These are phyloP conservation scores for Colletotrichum navitas DNA, from an alignment of 2,329 filamentous ascomycete genomes.

Conservation along the genomic window DNA sequence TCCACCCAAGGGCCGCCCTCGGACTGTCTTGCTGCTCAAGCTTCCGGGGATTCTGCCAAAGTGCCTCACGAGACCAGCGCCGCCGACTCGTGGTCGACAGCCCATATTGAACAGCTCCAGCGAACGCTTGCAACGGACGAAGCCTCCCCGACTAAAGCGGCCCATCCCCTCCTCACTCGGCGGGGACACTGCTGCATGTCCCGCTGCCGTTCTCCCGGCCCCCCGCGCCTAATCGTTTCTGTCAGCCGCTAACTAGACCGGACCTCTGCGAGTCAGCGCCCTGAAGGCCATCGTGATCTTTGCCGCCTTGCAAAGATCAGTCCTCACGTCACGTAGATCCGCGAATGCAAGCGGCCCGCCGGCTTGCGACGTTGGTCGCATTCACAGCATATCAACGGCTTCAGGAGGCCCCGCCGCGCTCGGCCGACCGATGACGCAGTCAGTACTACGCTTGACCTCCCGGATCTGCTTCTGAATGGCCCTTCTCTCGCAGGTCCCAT, in stretches of 20 bases:
- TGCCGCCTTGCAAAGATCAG: too few species aligned
- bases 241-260: background rate
- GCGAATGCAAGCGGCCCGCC: slow-evolving; percentile 17
- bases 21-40: slow-evolving; percentile 9
- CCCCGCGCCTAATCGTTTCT: slow-evolving; percentile 12
- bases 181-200: background rate
- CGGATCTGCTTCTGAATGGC: background rate
- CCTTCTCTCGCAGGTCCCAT: slow-evolving; percentile 1
- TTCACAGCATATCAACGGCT: background rate
- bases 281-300: background rate
- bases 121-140: background rate
- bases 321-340: background rate
- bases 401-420: slow-evolving; percentile 24
- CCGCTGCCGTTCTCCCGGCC: background rate
- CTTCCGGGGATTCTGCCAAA: background rate
- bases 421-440: slow-evolving; percentile 19
- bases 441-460: background rate
- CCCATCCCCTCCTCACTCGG: background rate
- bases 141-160: background rate
- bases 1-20: slow-evolving; percentile 1
- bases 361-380: slow-evolving; percentile 4
- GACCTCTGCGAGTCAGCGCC: too few species aligned
- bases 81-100: slow-evolving; percentile 8
- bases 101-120: background rate
- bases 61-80: background rate